Base-by-base conservation (phyloP, 1,139 yeast genomes). In the Hyphopichia fennica region DNA sequence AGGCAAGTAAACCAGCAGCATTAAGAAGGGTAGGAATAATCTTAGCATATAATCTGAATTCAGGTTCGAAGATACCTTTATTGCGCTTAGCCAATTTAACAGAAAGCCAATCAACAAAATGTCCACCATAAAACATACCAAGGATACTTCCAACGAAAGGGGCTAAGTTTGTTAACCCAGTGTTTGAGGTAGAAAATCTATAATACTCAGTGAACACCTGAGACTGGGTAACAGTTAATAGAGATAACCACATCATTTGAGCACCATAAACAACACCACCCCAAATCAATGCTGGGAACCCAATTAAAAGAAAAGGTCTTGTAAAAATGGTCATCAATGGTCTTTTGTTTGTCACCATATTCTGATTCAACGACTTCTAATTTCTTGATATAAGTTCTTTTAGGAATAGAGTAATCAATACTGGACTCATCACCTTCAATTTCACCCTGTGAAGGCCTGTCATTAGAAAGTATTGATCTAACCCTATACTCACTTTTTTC, bases 191-290 rank as follows among this genome's bases (percentile, higher is more conserved):
- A 14, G 62, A 51, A 47, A 71, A 72, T 46, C 62, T 58, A 48
- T 71, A 74, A n/a, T 7, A 45, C 5, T 55, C 57, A 9, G 66
- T 49, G 45, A 65, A 73, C 35, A 75, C 63, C 42, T 62, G 60
- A 1, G 79, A 65, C 52, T 74, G 79, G 2, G 81, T 73, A 20
- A 72, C 68, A 6, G 67, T 62, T 41, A 75, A 56, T 30, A 75
- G 57, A 13, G 78, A 63, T 29, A 76, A 59, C 81, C 81, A 76
- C 77, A 73, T 72, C 66, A 83, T 72, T 40, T 84, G 82, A 15
- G 81, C 69, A 3, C 89, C 90, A 53, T 83, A 82, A 20, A 79
- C 61, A 43, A 81, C 57, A 1, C 88, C 88, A 40, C 81, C 75
- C 79, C 83, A 83, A 16, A 81, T 50, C 16, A 83, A 75, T 10